Percentiles rank a stretch among this genome's conserved stretches.
Conservation (phyloP, 179 eudicot species). For the Silene noctiflora region DNA sequence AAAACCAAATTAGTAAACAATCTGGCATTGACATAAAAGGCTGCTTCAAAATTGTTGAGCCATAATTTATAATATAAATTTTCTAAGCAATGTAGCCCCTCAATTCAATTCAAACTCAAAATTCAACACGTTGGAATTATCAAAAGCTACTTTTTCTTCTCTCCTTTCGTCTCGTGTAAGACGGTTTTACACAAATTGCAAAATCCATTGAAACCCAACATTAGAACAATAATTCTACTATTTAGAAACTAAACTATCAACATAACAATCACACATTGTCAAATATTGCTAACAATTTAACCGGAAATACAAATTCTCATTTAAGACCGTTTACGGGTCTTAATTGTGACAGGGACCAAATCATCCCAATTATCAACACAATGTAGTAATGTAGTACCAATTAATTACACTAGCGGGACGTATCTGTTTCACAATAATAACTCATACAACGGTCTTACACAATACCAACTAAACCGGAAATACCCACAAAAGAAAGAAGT, state of each 20-base stretch:
- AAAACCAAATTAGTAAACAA: too few relatives aligned
- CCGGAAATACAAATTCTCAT: background rate
- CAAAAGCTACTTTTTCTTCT: background rate
- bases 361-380: background rate
- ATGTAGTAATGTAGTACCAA: too few relatives aligned
- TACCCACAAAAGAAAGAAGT: background rate
- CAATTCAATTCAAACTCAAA: slow-evolving; percentile 1
- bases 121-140: slow-evolving; percentile 8
- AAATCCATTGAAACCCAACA: background rate
- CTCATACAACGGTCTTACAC: too few relatives aligned
- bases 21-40: too few relatives aligned
- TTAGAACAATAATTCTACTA: background rate
- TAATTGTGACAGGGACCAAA: background rate
- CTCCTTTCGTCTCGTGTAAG: too few relatives aligned
- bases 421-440: too few relatives aligned
- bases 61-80: background rate
- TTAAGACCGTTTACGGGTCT: too few relatives aligned
- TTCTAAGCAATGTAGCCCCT: slow-evolving; percentile 5
- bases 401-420: too few relatives aligned
- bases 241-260: background rate
- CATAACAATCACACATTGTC: background rate
- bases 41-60: too few relatives aligned
- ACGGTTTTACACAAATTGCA: background rate
- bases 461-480: background rate
- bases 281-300: background rate